Evolutionary conservation across 2,329 filamentous ascomycete species (phyloP).

Genomic region (Zymoseptoria ardabiliae): DNA sequence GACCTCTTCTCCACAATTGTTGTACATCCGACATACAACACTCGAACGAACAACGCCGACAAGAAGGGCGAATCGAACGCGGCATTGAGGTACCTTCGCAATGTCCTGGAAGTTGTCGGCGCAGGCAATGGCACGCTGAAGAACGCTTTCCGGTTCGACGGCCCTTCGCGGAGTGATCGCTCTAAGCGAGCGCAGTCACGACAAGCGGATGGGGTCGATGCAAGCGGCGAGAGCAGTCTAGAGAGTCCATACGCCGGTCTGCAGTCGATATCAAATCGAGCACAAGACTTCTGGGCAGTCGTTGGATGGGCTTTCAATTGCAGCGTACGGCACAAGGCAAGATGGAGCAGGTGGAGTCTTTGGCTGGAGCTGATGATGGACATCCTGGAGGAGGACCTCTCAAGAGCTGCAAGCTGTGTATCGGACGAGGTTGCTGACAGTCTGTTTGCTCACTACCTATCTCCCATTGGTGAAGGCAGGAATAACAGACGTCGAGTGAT

Average conservation of each 20-base stretch:
- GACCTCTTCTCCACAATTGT: constrained; percentile 72
- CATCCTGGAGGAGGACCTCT: constrained; percentile 64
- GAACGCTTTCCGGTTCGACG: constrained; percentile 63
- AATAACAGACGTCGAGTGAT: constrained; percentile 49
- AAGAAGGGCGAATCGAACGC: constrained; percentile 56
- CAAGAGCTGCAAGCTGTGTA: constrained; percentile 1
- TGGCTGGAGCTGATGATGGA: constrained; percentile 78
- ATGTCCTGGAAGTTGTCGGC: constrained; percentile 58
- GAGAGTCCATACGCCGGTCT: constrained; percentile 54
- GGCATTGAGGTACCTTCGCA: constrained; percentile 63
- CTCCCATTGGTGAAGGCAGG: constrained; percentile 30
- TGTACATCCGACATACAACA: constrained; percentile 75
- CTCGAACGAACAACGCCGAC: constrained; percentile 56
- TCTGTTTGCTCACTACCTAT: constrained; percentile 56
- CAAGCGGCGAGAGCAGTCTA: constrained; percentile 27
- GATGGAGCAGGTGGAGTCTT: constrained; percentile 74
- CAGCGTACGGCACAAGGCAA: constrained; percentile 60
- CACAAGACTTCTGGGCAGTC: constrained; percentile 80
- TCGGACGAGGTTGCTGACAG: constrained; percentile 40
- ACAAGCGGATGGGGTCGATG: constrained; percentile 1
- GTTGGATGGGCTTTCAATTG: constrained; percentile 94
- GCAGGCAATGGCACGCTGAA: constrained; percentile 57
- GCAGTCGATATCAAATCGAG: constrained; percentile 64
- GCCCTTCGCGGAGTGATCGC: constrained; percentile 5
- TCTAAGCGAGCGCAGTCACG: constrained; percentile 14